Evolutionary conservation across 306 rosid species (phyloP).

Genomic region (Dryas alaskensis): DNA sequence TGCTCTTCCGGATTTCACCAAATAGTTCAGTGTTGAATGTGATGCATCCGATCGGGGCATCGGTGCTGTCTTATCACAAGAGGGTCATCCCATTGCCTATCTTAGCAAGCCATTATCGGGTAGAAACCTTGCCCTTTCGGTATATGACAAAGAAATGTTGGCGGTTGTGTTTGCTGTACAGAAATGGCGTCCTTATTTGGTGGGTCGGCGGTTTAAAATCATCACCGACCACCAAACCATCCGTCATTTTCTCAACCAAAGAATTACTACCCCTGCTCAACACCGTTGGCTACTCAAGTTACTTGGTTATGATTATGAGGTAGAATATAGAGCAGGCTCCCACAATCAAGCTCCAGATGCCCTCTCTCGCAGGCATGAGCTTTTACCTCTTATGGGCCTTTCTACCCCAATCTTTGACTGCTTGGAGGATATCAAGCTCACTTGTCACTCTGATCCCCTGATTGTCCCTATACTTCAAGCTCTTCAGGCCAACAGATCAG

Average conservation of each 20-base stretch:
- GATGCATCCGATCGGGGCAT: background rate
- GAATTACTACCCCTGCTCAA: background rate
- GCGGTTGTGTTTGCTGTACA: background rate
- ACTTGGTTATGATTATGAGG: background rate
- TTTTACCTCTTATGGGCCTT: background rate
- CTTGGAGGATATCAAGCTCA: background rate
- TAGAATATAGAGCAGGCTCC: background rate
- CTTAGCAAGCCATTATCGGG: background rate
- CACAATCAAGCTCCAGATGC: background rate
- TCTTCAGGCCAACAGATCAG: no score
- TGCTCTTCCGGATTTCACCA: background rate
- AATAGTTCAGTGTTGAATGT: background rate
- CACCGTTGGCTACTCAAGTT: background rate
- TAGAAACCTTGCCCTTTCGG: fast-evolving
- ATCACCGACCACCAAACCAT: background rate
- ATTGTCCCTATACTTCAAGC: no score
- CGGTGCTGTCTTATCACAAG: background rate
- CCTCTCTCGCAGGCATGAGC: background rate
- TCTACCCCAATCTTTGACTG: background rate
- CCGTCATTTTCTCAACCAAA: background rate
- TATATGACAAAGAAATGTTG: background rate
- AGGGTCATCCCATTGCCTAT: background rate
- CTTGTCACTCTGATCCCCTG: no score
- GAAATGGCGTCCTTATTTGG: background rate
- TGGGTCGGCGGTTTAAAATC: background rate